phyloP scores from a whole-genome alignment of 148 eudicot genomes.

The Cornus suecica region DNA sequence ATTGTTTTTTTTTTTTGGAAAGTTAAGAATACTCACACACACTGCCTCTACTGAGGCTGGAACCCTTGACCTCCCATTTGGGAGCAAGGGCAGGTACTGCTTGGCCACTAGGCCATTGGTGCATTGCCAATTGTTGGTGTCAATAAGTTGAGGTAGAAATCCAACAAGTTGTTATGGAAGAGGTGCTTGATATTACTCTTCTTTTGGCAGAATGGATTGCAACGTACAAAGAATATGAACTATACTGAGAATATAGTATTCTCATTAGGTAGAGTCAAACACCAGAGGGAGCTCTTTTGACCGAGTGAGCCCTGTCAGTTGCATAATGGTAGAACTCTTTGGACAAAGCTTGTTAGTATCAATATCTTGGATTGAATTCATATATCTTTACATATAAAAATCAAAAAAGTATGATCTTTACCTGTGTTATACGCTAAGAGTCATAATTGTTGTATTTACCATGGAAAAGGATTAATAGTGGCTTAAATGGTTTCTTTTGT shows the following conservation, averaged over 20 bases:
- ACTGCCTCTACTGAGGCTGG: no score
- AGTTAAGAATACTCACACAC: no score
- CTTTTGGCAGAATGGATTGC: not conserved
- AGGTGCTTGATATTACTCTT: not conserved
- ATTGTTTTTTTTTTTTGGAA: no score
- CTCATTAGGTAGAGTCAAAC: not conserved
- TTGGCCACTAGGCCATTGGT: no score
- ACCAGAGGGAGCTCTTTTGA: no score
- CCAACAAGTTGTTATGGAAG: not conserved
- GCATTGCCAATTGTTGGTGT: not conserved
- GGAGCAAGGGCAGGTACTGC: no score
- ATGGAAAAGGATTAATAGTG: no score
- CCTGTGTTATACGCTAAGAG: no score
- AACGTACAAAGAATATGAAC: not conserved
- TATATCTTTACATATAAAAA: not conserved
- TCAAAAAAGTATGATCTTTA: not conserved
- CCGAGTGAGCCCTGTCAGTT: no score
- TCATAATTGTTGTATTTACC: no score
- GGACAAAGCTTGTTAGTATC: not conserved
- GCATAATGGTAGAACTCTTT: not conserved
- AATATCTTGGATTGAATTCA: not conserved
- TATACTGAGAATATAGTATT: no score
- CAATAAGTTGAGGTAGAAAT: not conserved
- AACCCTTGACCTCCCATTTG: no score
- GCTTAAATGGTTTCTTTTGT: not conserved